Evolutionary conservation across 441 rosid genomes (phyloP).

Genomic region (Mallotus repandus): DNA sequence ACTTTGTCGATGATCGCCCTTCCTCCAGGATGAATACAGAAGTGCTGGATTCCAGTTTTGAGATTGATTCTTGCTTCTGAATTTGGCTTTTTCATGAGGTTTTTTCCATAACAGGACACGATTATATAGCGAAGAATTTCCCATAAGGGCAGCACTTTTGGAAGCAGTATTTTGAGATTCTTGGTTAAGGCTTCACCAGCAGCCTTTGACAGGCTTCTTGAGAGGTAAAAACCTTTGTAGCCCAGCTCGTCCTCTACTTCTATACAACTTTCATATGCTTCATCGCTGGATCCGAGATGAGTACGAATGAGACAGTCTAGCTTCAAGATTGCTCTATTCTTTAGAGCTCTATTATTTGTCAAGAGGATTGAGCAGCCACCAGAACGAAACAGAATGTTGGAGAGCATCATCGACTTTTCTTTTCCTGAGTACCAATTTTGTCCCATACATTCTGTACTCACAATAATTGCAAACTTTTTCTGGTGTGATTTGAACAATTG

Average conservation of each 20-base stretch:
- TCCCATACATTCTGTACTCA: slow-evolving; percentile 59
- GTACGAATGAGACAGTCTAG: slow-evolving; percentile 41
- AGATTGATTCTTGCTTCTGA: not conserved
- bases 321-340: slow-evolving; percentile 43
- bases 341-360: slow-evolving; percentile 42
- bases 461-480: slow-evolving; percentile 47
- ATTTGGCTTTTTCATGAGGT: not conserved
- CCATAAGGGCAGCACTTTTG: slow-evolving; percentile 48
- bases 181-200: slow-evolving; percentile 44
- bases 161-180: slow-evolving; percentile 46
- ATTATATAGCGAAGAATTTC: slow-evolving; percentile 42
- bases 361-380: slow-evolving; percentile 65
- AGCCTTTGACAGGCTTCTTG: slow-evolving; percentile 43
- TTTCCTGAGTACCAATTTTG: slow-evolving; percentile 65
- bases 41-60: too few species aligned
- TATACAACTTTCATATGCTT: slow-evolving; percentile 51
- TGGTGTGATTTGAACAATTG: slow-evolving; percentile 38
- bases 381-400: slow-evolving; percentile 55
- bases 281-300: slow-evolving; percentile 49
- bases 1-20: too few species aligned
- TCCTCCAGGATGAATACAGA: too few species aligned
- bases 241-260: slow-evolving; percentile 55
- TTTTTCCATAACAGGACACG: not conserved
- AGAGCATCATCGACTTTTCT: slow-evolving; percentile 65
- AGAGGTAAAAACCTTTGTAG: slow-evolving; percentile 43